Percentiles rank a stretch among this genome's conserved stretches.
Evolutionary conservation across 2,329 filamentous ascomycete species (phyloP).

Genomic region (Fusarium avenaceum): DNA sequence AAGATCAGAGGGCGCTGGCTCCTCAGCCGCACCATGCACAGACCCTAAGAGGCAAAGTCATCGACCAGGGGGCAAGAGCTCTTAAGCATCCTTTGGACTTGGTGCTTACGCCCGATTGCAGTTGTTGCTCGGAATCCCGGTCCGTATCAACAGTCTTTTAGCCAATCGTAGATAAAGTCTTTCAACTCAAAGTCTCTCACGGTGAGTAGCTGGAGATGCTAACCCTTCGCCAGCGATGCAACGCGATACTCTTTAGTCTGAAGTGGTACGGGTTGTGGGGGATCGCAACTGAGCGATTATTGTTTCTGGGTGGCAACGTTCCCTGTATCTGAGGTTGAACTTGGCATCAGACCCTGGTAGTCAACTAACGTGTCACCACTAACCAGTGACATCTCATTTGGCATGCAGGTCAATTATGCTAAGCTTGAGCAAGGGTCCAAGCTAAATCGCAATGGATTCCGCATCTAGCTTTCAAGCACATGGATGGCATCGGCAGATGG

Average conservation of each 20-base stretch:
- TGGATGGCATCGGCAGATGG: too few species aligned
- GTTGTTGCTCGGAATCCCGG: neutral
- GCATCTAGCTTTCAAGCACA: neutral
- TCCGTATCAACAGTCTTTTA: neutral
- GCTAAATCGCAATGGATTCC: neutral
- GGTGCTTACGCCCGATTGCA: conserved; percentile 10
- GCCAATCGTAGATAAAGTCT: too few species aligned
- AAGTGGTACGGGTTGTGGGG: too few species aligned
- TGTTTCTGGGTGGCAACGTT: neutral
- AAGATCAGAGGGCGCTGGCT: neutral
- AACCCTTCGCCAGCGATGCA: too few species aligned
- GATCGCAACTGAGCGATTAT: too few species aligned
- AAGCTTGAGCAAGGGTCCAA: neutral
- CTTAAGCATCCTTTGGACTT: neutral
- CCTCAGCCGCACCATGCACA: conserved; percentile 23
- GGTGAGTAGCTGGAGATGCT: too few species aligned
- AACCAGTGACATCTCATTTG: neutral
- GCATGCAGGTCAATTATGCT: neutral
- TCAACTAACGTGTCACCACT: neutral
- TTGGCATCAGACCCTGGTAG: neutral
- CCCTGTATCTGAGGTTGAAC: neutral
- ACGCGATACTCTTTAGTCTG: too few species aligned
- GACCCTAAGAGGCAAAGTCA: conserved; percentile 1
- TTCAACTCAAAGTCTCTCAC: too few species aligned
- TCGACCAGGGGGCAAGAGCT: neutral